Evolutionary conservation across 73 alveolate species (phyloP).

Genomic region (Blepharisma japonicum): DNA sequence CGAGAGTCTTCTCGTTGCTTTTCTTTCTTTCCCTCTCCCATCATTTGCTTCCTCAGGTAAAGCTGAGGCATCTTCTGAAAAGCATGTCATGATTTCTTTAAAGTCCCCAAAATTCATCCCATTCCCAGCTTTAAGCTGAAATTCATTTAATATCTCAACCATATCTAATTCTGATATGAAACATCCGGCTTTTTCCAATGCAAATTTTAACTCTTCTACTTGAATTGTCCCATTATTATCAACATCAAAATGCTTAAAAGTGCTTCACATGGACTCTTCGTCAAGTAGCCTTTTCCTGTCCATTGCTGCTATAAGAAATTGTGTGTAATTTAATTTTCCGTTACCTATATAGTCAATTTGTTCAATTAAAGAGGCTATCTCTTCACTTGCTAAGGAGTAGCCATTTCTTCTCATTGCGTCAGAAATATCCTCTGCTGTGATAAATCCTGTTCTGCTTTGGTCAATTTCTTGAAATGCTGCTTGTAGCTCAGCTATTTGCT

Average conservation of each 20-base stretch:
- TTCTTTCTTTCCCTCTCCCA: no score
- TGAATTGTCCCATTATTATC: constrained; percentile 21
- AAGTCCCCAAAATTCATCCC: constrained; percentile 14
- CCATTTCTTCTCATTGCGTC: background rate
- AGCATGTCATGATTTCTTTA: background rate
- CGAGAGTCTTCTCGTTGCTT: no score
- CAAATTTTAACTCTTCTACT: constrained; percentile 1
- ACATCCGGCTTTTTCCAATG: constrained; percentile 1
- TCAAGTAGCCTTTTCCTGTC: constrained; percentile 20
- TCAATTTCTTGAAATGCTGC: constrained; percentile 29
- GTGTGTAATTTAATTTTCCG: constrained; percentile 47
- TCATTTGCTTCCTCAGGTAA: no score
- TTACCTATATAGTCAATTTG: constrained; percentile 34
- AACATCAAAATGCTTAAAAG: constrained; percentile 35
- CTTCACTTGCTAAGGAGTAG: constrained; percentile 18
- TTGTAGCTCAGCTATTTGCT: constrained; percentile 1
- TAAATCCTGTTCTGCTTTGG: constrained; percentile 23
- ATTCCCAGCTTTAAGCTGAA: background rate
- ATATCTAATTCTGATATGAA: background rate
- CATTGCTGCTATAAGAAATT: constrained; percentile 46
- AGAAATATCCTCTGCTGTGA: constrained; percentile 1
- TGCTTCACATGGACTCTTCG: constrained; percentile 28
- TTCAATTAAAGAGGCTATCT: background rate
- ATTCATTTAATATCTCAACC: constrained; percentile 6
- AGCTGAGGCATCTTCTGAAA: background rate